Conservation (phyloP, 2,329 filamentous ascomycete species). For the Cryoendolithus antarcticus region DNA sequence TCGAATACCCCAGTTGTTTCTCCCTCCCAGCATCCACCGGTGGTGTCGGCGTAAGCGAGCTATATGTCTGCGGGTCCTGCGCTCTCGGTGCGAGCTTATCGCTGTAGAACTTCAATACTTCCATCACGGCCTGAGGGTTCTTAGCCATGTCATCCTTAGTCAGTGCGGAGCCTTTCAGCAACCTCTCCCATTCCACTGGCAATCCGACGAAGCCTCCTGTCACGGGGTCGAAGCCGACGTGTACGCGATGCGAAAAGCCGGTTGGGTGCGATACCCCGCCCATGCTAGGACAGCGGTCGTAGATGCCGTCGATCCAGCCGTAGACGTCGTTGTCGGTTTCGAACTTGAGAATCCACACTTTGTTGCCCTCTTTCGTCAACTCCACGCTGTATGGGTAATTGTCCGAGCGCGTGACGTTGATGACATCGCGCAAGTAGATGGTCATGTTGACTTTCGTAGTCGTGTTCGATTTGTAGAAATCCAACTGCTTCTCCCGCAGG, state of each 20-base stretch:
- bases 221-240: slow-evolving; percentile 92
- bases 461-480: slow-evolving; percentile 86
- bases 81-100: slow-evolving; percentile 63
- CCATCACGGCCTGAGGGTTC: slow-evolving; percentile 64
- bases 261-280: slow-evolving; percentile 96
- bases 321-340: slow-evolving; percentile 95
- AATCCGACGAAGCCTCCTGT: slow-evolving; percentile 91
- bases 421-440: slow-evolving; percentile 74
- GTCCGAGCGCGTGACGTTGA: slow-evolving; percentile 82
- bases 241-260: slow-evolving; percentile 93
- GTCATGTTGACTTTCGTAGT: slow-evolving; percentile 72
- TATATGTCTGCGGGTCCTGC: slow-evolving; percentile 57
- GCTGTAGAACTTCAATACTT: slow-evolving; percentile 75
- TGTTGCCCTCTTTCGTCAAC: slow-evolving; percentile 77
- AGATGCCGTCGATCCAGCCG: slow-evolving; percentile 97
- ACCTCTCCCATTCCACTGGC: slow-evolving; percentile 91
- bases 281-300: slow-evolving; percentile 92
- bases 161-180: slow-evolving; percentile 90
- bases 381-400: slow-evolving; percentile 87
- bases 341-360: slow-evolving; percentile 81
- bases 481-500: slow-evolving; percentile 80
- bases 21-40: slow-evolving; percentile 35
- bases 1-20: slow-evolving; percentile 37
- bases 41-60: slow-evolving; percentile 56
- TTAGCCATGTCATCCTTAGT: slow-evolving; percentile 98